phyloP scores from a whole-genome alignment of 345 rosid genomes.

The Syzygium jambos region DNA sequence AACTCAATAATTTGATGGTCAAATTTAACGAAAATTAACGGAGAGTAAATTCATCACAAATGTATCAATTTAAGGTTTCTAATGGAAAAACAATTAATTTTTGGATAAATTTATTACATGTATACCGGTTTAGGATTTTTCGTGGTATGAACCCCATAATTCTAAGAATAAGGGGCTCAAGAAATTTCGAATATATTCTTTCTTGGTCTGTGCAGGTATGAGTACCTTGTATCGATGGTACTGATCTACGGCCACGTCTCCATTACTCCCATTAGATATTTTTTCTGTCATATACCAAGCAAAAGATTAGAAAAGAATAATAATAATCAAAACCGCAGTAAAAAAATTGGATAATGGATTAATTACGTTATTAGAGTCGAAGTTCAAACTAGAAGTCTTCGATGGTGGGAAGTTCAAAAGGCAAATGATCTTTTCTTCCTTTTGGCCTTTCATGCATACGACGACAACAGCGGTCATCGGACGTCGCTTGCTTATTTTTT shows the following conservation, averaged over 20 bases:
- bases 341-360: background rate
- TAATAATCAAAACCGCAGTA: background rate
- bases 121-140: too few relatives aligned
- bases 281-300: conserved; percentile 15
- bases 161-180: background rate
- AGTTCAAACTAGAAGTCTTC: too few relatives aligned
- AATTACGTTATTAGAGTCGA: too few relatives aligned
- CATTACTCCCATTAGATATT: conserved; percentile 20
- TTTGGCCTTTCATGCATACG: background rate
- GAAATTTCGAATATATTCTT: background rate
- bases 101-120: too few relatives aligned
- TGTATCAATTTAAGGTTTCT: too few relatives aligned
- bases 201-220: too few relatives aligned
- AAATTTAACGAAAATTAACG: too few relatives aligned
- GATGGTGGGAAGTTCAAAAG: background rate
- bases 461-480: background rate
- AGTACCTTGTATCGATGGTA: conserved; percentile 38
- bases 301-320: background rate
- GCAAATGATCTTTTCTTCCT: background rate
- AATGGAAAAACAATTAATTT: too few relatives aligned
- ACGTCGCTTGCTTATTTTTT: background rate
- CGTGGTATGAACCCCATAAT: background rate
- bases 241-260: conserved; percentile 32
- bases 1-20: too few relatives aligned
- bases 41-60: too few relatives aligned